Evolutionary conservation across 208 protist genomes (phyloP).

Genomic region (Leptomonas seymouri): DNA sequence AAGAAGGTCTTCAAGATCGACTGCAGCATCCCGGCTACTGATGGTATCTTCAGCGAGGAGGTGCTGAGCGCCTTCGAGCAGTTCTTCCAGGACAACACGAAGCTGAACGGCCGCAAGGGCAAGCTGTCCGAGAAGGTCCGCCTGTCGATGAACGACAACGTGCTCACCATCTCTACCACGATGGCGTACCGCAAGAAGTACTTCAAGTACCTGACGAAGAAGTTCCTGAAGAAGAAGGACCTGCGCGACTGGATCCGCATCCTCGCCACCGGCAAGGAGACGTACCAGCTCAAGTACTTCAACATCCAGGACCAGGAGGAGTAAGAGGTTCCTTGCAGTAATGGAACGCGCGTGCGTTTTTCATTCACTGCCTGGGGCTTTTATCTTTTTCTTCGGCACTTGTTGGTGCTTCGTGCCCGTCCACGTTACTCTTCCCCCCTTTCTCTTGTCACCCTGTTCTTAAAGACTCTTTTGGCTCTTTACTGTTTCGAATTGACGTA

Average conservation of each 20-base stretch:
- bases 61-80: slow-evolving; percentile 93
- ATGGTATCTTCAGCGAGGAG: slow-evolving; percentile 86
- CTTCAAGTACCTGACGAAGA: slow-evolving; percentile 99
- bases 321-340: slow-evolving; percentile 19
- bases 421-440: slow-evolving; percentile 37
- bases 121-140: slow-evolving; percentile 96
- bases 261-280: slow-evolving; percentile 94
- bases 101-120: slow-evolving; percentile 98
- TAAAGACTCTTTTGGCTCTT: too few species aligned
- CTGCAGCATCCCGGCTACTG: slow-evolving; percentile 65
- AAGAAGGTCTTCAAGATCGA: slow-evolving; percentile 90
- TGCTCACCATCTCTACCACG: slow-evolving; percentile 89
- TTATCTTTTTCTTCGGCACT: slow-evolving; percentile 50
- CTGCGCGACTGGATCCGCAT: slow-evolving; percentile 98
- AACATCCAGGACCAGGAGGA: slow-evolving; percentile 97
- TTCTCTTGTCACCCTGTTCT: slow-evolving; percentile 31
- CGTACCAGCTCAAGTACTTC: slow-evolving; percentile 99
- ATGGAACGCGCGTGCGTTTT: slow-evolving; percentile 30
- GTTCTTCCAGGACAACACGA: slow-evolving; percentile 97
- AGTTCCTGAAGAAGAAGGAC: slow-evolving; percentile 99
- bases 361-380: too few species aligned
- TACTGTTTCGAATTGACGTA: neutral
- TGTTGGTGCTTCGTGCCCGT: neutral
- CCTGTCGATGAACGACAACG: slow-evolving; percentile 87
- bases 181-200: slow-evolving; percentile 99